phyloP scores from a whole-genome alignment of 1,284 basidiomycete species.

The Cutaneotrichosporon mucoides region DNA sequence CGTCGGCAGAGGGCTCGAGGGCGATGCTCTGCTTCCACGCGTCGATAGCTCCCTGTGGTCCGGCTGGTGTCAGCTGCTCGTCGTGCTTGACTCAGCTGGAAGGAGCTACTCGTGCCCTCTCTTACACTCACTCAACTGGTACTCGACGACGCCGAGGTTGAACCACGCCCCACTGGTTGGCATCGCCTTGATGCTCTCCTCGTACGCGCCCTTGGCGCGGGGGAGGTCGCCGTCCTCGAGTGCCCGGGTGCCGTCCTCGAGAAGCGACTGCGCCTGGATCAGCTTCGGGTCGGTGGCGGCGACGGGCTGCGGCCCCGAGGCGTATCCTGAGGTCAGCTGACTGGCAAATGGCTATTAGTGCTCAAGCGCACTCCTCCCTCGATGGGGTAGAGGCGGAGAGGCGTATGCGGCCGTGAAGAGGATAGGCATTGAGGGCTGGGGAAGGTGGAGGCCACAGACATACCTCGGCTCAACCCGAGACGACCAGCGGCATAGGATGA shows the following conservation, averaged over 20 bases:
- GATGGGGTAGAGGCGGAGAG: no score
- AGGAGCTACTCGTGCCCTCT: no score
- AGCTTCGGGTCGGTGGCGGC: constrained; percentile 78
- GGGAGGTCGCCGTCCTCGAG: constrained; percentile 86
- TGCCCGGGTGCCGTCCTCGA: constrained; percentile 81
- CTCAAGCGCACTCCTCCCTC: no score
- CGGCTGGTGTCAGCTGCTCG: neutral
- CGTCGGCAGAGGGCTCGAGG: constrained; percentile 81
- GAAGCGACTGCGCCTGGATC: constrained; percentile 69
- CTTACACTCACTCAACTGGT: constrained; percentile 44
- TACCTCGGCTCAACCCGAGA: neutral
- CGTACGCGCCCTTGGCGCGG: constrained; percentile 71
- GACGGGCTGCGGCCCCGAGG: constrained; percentile 73
- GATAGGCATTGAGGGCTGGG: no score
- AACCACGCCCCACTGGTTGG: constrained; percentile 58
- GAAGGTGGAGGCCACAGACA: no score
- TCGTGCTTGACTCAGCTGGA: no score
- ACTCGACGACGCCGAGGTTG: constrained; percentile 49
- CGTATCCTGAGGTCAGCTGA: constrained; percentile 64
- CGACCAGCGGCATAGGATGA: neutral
- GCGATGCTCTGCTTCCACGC: constrained; percentile 82
- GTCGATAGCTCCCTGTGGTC: constrained; percentile 67
- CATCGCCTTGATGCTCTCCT: constrained; percentile 74
- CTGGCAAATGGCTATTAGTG: no score
- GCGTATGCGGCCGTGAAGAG: no score